Evolutionary conservation across 768 basidiomycete species (phyloP), one percentile per base, ranked within the genome.

Genomic region (Tricholoma furcatifolium): DNA sequence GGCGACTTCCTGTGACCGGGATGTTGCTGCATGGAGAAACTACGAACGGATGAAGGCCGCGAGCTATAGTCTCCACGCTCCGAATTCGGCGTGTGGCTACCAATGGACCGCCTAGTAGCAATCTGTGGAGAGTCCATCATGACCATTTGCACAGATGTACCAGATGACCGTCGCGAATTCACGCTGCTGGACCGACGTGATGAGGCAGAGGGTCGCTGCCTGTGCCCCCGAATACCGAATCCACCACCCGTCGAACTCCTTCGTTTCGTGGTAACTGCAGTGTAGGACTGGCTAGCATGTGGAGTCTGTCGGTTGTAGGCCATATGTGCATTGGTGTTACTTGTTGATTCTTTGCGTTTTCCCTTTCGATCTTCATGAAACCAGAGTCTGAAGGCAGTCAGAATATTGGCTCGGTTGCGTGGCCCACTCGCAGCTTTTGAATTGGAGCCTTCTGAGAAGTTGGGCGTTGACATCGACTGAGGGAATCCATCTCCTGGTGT

Each of bases 361-460:
- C 92, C 86, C 65, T 91, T 93, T 58, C 80, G 78, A 57, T 94
- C 94, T 55, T 97, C 93, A 54, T 93, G 83, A 70, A 98, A 96
- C 91, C 95, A 93, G 56, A 87, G 77, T 41, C 91, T 81, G 71
- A 98, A 93, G 6, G 92, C 82, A 2, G 87, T 85, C 44, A 98
- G 72, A 24, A 98, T 66, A 64, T 88, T 93, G 7, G 91, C 89
- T 32, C 88, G 78, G 65, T 88, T 86, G 20, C 86, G 77, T 27
- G 73, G 74, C 1, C 61, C 60, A n/a, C 27, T 40, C 14, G 47
- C 38, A 48, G 41, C 39, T 21, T 54, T 48, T 18, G 55, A 39
- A 24, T 54, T 57, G 9, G 60, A 57, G 48, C 60, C 60, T 17
- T 68, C 67, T 11, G 67, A 63, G 47, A 77, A 65, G 46, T 74